Conservation (phyloP, 768 basidiomycete genomes). For the Termitomyces sp. region DNA sequence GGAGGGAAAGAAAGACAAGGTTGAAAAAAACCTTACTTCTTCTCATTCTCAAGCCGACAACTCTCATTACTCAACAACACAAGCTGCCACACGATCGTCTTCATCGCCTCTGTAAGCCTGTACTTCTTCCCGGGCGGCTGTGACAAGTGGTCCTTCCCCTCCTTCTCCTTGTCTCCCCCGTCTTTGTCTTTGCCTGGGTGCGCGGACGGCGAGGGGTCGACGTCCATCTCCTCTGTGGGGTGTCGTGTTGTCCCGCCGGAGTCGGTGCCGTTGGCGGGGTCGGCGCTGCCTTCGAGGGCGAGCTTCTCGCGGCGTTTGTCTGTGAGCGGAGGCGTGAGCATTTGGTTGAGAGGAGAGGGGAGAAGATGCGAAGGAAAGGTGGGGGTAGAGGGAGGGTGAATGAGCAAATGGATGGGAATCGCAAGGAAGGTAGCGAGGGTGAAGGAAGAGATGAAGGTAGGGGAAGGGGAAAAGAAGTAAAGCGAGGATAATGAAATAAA, state of each 20-base stretch:
- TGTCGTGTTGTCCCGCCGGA: conserved; percentile 36
- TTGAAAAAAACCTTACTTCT: conserved; percentile 39
- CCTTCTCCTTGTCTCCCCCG: conserved; percentile 16
- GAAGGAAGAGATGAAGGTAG: neutral
- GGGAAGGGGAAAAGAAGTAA: neutral
- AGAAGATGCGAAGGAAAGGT: neutral
- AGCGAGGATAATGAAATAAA: neutral
- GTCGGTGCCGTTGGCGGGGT: conserved; percentile 24
- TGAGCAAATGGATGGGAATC: neutral
- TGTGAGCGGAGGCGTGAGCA: conserved; percentile 10
- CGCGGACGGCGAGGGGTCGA: conserved; percentile 19
- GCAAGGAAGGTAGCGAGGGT: neutral
- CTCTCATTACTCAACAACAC: conserved; percentile 82
- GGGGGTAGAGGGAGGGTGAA: neutral
- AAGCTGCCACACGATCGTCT: conserved; percentile 73
- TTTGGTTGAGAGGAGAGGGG: neutral
- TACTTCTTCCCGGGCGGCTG: conserved; percentile 78
- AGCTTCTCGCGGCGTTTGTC: conserved; percentile 58
- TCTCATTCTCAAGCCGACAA: conserved; percentile 65
- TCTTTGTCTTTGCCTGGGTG: conserved; percentile 11
- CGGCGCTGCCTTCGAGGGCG: conserved; percentile 28
- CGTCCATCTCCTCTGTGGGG: conserved; percentile 45
- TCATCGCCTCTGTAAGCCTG: conserved; percentile 77
- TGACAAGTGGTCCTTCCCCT: conserved; percentile 26
- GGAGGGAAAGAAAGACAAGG: neutral